phyloP scores from a whole-genome alignment of 495 filamentous ascomycete genomes.

The Cairneyella variabilis region DNA sequence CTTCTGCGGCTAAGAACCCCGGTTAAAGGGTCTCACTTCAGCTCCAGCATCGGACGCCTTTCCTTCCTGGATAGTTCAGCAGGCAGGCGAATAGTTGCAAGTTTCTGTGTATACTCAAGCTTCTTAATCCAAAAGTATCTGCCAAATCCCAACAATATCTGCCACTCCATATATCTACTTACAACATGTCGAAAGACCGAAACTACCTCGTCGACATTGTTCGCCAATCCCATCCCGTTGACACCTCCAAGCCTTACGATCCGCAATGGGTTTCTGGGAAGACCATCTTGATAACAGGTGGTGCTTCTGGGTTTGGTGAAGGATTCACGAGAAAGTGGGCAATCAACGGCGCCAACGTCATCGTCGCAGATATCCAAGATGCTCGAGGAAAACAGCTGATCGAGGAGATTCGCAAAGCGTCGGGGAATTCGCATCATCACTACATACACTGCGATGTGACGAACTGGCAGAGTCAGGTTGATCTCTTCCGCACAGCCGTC shows the following conservation, averaged over 20 bases:
- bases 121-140: no score
- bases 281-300: constrained; percentile 49
- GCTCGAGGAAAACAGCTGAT: constrained; percentile 34
- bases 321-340: constrained; percentile 41
- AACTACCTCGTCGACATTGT: constrained; percentile 13
- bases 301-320: constrained; percentile 44
- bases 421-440: constrained; percentile 36
- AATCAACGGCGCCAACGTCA: constrained; percentile 36
- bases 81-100: no score
- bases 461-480: constrained; percentile 55
- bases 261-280: constrained; percentile 31
- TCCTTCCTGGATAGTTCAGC: no score
- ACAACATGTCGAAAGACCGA: constrained; percentile 10
- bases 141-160: no score
- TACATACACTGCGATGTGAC: constrained; percentile 55
- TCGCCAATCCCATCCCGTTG: constrained; percentile 33
- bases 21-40: no score
- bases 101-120: no score
- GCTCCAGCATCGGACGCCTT: no score
- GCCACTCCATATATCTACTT: no score
- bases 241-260: constrained; percentile 35
- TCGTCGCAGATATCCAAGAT: constrained; percentile 45
- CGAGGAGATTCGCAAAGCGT: constrained; percentile 26
- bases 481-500: constrained; percentile 54
- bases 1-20: no score